Base-by-base conservation (phyloP, 2,329 filamentous ascomycete genomes). In the Aureobasidium sp. region DNA sequence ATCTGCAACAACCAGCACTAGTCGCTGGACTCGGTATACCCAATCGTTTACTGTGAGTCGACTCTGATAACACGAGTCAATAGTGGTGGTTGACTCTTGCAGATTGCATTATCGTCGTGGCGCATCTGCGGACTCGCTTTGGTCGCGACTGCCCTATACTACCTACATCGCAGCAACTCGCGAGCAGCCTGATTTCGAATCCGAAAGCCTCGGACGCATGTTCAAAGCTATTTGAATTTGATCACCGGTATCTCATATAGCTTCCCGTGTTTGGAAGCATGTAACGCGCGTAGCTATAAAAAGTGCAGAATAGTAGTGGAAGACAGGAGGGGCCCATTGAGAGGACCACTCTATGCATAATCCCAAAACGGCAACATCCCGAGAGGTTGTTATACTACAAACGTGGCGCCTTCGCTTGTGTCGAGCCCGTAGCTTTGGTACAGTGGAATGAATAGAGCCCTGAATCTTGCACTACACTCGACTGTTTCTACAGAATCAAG, bases 41-140 rank as follows among this genome's bases (percentile, higher is more conserved):
- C 47, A 47, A 37, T 61, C 58, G 3, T 53, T 61, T 27, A 44
- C 16, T 27, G 58, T 61, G 8, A 59, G 57, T 50, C 10, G 16
- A 42, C n/a, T 21, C 44, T 8, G 29, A 58, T 32, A 29, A 42
- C 29, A n/a, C 54, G 13, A 47, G 9, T 30, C 30, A 15, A 29
- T 37, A 37, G 30, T 29, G 41, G 41, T 39, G 25, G 21, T 48
- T 48, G 39, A 58, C 42, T 21, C 30, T 29, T 13, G 21, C 45
- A 61, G 58, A 1, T 61, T 47, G 48, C 58, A 44, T 49, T 53
- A 44, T 61, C 58, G 47, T 30, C 58, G 39, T 61, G 58, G 58
- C 47, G 49, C 47, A 53, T 61, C 36, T 61, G 58, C 21, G 58
- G 58, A 11, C 39, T 61, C 41, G 58, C 58, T 27, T 53, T 61